phyloP scores from a whole-genome alignment of 2,329 filamentous ascomycete genomes.

The Metarhizium album region DNA sequence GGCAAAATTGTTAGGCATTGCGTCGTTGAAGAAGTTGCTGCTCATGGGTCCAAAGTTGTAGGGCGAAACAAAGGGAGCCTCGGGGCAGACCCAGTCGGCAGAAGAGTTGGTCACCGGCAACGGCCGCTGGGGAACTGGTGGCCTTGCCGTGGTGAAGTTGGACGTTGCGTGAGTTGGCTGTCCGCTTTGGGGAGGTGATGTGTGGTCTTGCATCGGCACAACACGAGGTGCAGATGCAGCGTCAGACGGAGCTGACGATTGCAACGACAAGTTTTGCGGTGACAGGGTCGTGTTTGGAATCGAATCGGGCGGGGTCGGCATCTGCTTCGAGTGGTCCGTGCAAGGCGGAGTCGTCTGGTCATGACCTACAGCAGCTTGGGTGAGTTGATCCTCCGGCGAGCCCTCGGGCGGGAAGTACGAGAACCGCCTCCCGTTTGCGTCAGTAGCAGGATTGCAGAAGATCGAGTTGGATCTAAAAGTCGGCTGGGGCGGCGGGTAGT shows the following conservation, averaged over 20 bases:
- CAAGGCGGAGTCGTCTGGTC: slow-evolving; percentile 18
- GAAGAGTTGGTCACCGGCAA: slow-evolving; percentile 29
- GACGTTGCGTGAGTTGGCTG: slow-evolving; percentile 7
- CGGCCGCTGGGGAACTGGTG: slow-evolving; percentile 33
- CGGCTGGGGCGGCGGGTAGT: slow-evolving; percentile 34
- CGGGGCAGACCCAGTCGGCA: slow-evolving; percentile 44
- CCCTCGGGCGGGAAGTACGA: slow-evolving; percentile 53
- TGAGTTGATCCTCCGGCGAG: slow-evolving; percentile 24
- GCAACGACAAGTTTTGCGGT: slow-evolving; percentile 25
- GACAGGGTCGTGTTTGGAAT: slow-evolving; percentile 26
- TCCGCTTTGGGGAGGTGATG: slow-evolving; percentile 20
- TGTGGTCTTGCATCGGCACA: slow-evolving; percentile 16
- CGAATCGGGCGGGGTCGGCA: slow-evolving; percentile 36
- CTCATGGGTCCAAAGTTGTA: slow-evolving; percentile 35
- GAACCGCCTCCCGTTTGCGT: slow-evolving; percentile 44
- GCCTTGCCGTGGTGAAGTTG: slow-evolving; percentile 18
- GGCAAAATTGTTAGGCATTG: slow-evolving; percentile 19
- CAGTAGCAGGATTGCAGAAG: slow-evolving; percentile 47
- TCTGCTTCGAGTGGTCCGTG: slow-evolving; percentile 21
- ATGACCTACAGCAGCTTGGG: slow-evolving; percentile 17
- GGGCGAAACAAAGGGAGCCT: slow-evolving; percentile 41
- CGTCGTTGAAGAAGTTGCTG: slow-evolving; percentile 31
- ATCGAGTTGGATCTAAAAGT: slow-evolving; percentile 58
- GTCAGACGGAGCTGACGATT: slow-evolving; percentile 17
- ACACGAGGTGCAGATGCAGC: slow-evolving; percentile 16